A percentile compares a stretch with the other conserved stretches of the same genome.
These are phyloP conservation scores for Fraxinus floribunda DNA, from an alignment of 305 asterid species.

Conservation along the genomic window DNA sequence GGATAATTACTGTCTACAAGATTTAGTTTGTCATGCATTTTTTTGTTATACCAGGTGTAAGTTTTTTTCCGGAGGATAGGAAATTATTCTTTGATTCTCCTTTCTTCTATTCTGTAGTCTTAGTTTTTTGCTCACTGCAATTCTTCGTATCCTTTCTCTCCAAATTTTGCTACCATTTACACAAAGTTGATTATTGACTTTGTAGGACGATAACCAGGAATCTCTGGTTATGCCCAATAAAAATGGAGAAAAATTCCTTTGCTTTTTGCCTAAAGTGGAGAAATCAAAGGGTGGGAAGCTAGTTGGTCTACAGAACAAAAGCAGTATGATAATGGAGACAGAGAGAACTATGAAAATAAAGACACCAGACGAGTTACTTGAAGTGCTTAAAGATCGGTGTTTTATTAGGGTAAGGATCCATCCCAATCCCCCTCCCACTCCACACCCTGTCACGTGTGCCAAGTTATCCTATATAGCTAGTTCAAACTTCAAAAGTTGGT, in stretches of 20 bases:
- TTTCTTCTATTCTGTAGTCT: background rate
- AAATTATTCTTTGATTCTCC: background rate
- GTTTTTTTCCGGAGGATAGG: background rate
- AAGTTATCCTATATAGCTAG: background rate
- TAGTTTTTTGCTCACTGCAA: background rate
- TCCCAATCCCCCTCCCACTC: background rate
- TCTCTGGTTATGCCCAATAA: slow-evolving; percentile 70
- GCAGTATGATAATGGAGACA: slow-evolving; percentile 89
- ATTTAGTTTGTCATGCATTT: background rate
- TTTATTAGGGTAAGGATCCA: slow-evolving; percentile 67
- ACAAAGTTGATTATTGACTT: slow-evolving; percentile 22
- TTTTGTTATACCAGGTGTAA: background rate
- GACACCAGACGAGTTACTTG: slow-evolving; percentile 97
- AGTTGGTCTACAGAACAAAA: slow-evolving; percentile 67
- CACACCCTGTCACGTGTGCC: background rate
- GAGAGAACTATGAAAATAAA: slow-evolving; percentile 70
- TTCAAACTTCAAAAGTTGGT: slow-evolving; percentile 7
- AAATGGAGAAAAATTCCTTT: slow-evolving; percentile 74
- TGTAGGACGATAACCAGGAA: slow-evolving; percentile 86
- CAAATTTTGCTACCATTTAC: slow-evolving; percentile 12
- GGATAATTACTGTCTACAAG: background rate
- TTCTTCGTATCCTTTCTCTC: background rate
- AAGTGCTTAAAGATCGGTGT: slow-evolving; percentile 80
- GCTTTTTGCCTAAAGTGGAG: slow-evolving; percentile 83
- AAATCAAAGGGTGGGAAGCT: slow-evolving; percentile 78